Conservation (phyloP, 2,329 filamentous ascomycete genomes). For the Emmonsiellopsis sp. region DNA sequence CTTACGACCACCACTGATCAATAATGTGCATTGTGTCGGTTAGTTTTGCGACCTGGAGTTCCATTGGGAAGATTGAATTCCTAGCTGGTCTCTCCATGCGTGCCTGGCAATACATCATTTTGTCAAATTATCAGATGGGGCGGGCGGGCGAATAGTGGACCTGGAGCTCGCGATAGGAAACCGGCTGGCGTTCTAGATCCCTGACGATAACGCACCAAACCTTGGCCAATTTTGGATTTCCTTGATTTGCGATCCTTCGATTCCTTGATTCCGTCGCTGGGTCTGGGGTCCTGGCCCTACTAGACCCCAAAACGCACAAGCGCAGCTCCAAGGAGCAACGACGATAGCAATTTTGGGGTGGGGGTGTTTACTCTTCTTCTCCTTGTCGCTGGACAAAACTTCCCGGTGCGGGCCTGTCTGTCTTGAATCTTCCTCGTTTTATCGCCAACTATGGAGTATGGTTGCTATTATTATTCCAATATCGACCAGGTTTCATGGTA, state of each 20-base stretch:
- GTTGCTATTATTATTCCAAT: too few relatives aligned
- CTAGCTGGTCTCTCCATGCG: neutral
- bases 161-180: neutral
- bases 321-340: neutral
- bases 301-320: neutral
- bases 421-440: too few relatives aligned
- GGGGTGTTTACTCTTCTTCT: too few relatives aligned
- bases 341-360: too few relatives aligned
- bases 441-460: too few relatives aligned
- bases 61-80: too few relatives aligned
- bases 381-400: too few relatives aligned
- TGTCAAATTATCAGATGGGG: neutral
- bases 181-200: neutral
- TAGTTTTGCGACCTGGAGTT: neutral
- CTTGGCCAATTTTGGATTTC: neutral
- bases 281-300: neutral
- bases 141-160: neutral
- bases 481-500: too few relatives aligned
- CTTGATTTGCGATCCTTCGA: neutral
- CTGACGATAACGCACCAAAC: neutral
- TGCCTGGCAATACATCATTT: neutral
- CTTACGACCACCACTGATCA: neutral
- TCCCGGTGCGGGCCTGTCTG: too few relatives aligned
- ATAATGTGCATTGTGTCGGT: conserved; percentile 1
- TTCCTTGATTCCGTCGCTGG: neutral